phyloP scores from a whole-genome alignment of 805 yeast genomes.

The Groenewaldozyma tartarivorans region DNA sequence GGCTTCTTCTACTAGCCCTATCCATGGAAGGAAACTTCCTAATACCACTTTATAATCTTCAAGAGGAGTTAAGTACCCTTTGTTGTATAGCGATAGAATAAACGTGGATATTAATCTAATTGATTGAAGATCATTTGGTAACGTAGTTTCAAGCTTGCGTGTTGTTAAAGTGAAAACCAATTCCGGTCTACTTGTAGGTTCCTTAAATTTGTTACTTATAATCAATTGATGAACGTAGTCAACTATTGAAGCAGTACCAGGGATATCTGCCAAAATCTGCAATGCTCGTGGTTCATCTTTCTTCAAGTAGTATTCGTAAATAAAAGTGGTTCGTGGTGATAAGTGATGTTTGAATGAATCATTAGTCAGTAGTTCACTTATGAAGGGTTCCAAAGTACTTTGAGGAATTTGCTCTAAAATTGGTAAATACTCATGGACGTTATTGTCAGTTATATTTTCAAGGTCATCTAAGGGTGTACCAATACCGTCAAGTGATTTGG shows the following conservation, averaged over 20 bases:
- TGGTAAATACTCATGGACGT: too few species aligned
- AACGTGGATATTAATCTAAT: constrained; percentile 13
- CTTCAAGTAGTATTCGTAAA: neutral
- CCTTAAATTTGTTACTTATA: neutral
- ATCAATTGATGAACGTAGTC: neutral
- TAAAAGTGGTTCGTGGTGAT: too few species aligned
- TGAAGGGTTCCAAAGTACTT: too few species aligned
- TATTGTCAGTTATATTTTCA: too few species aligned
- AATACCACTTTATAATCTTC: constrained; percentile 13
- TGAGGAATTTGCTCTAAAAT: too few species aligned
- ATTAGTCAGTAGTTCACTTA: too few species aligned
- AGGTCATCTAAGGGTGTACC: neutral
- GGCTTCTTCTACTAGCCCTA: constrained; percentile 15
- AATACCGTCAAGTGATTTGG: neutral
- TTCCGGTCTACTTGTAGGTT: neutral
- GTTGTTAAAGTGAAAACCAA: neutral
- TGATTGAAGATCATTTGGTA: neutral
- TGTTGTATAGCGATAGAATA: constrained; percentile 11
- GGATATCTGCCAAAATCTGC: neutral
- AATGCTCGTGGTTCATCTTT: neutral
- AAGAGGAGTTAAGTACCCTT: constrained; percentile 8
- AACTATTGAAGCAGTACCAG: neutral
- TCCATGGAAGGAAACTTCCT: constrained; percentile 14
- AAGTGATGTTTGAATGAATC: too few species aligned
- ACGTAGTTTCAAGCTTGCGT: neutral